These are phyloP conservation scores for Podospora australis DNA, from an alignment of 495 filamentous ascomycete genomes.

Conservation along the genomic window DNA sequence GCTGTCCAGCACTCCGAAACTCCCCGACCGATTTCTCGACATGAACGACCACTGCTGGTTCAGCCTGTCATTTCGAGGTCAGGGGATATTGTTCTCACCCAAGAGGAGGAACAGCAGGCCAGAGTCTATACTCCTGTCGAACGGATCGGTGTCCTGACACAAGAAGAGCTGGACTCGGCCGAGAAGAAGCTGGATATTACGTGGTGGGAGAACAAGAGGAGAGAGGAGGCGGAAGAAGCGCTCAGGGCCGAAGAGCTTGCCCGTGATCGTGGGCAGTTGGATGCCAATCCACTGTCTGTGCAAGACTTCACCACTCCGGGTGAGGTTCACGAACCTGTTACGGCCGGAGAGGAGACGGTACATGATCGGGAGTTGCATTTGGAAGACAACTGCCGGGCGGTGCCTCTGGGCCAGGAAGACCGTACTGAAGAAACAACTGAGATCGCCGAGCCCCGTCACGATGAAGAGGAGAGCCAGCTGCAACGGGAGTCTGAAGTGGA, in stretches of 20 bases:
- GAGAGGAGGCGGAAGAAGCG: not conserved
- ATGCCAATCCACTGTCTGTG: too few relatives aligned
- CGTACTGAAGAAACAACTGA: not conserved
- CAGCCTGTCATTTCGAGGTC: not conserved
- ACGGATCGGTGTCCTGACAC: not conserved
- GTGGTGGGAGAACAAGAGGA: conserved; percentile 1
- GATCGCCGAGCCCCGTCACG: not conserved
- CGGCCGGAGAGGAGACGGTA: too few relatives aligned
- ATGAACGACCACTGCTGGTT: not conserved
- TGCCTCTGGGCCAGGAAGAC: too few relatives aligned
- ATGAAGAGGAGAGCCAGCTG: not conserved
- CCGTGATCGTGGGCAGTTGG: too few relatives aligned
- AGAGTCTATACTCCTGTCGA: not conserved
- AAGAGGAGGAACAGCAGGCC: not conserved
- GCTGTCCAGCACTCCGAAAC: not conserved
- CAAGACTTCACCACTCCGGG: too few relatives aligned
- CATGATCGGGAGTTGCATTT: too few relatives aligned
- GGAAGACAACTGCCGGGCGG: too few relatives aligned
- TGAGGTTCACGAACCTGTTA: too few relatives aligned
- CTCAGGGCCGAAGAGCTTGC: not conserved
- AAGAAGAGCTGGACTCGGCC: not conserved
- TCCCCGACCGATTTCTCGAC: not conserved
- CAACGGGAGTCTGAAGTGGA: not conserved
- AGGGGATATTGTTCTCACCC: not conserved
- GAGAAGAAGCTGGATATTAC: conserved; percentile 1